phyloP scores from a whole-genome alignment of 176 grass and related monocot species.

The Tillandsia fasciculata region DNA sequence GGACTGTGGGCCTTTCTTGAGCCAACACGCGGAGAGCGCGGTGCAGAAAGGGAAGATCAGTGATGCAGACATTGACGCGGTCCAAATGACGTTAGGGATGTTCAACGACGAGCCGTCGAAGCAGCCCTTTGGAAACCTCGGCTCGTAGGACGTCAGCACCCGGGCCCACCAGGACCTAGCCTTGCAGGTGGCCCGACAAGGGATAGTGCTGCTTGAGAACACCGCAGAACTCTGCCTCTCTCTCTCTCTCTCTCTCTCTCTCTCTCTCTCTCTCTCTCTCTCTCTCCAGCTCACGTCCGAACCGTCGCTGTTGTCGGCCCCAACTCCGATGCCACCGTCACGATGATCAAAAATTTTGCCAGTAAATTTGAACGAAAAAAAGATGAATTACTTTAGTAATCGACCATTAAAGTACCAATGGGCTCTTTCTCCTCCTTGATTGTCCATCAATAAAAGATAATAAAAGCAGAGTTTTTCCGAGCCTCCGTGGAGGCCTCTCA shows the following conservation, averaged over 20 bases:
- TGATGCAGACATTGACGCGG: constrained; percentile 43
- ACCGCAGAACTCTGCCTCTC: constrained; percentile 27
- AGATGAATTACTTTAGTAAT: neutral
- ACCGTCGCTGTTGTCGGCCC: constrained; percentile 55
- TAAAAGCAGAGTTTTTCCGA: no score
- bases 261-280: neutral
- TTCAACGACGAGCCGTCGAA: constrained; percentile 44
- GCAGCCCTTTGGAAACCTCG: constrained; percentile 48
- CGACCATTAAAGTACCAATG: neutral
- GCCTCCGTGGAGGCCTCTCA: no score
- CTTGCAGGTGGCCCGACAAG: constrained; percentile 57
- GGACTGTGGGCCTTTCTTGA: constrained; percentile 69
- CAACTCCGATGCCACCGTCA: constrained; percentile 53
- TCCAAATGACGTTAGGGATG: constrained; percentile 86
- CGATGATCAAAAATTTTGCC: constrained; percentile 89
- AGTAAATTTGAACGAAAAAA: constrained; percentile 1
- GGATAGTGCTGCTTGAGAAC: constrained; percentile 69
- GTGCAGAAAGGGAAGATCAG: constrained; percentile 25
- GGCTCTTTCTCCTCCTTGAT: neutral
- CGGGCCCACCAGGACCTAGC: constrained; percentile 43
- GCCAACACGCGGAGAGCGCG: constrained; percentile 36
- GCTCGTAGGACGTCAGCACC: constrained; percentile 45
- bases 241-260: neutral
- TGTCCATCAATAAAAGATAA: no score
- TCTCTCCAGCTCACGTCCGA: constrained; percentile 4